These are phyloP conservation scores for Fonsecaea monophora DNA, from an alignment of 2,329 filamentous ascomycete genomes.

Conservation along the genomic window DNA sequence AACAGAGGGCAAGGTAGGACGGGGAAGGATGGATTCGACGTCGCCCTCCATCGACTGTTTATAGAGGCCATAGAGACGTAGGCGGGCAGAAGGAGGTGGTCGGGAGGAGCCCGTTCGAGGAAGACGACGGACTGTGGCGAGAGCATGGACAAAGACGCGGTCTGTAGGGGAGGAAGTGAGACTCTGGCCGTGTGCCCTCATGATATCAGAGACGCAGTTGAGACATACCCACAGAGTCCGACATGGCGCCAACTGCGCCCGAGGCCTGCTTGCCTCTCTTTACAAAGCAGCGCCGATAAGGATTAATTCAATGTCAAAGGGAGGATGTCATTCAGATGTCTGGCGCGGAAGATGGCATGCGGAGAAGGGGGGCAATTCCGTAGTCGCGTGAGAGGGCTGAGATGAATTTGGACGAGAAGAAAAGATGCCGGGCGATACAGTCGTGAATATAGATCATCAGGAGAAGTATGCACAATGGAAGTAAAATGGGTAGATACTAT, in stretches of 20 bases:
- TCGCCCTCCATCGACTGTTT: conserved; percentile 99
- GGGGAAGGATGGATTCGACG: conserved; percentile 90
- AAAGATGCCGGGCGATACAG: not conserved
- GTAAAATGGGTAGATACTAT: not conserved
- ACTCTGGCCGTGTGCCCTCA: not conserved
- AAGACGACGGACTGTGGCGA: conserved; percentile 98
- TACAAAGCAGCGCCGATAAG: not conserved
- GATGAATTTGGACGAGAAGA: not conserved
- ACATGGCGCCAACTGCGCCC: conserved; percentile 27
- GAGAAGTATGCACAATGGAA: not conserved
- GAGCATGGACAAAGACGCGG: conserved; percentile 96
- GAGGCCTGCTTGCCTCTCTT: not conserved
- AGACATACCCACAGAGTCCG: conserved; percentile 55
- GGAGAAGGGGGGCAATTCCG: conserved; percentile 21
- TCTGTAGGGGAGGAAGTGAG: conserved; percentile 61
- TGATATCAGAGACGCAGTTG: conserved; percentile 1
- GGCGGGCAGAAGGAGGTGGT: conserved; percentile 81
- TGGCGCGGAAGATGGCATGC: conserved; percentile 21
- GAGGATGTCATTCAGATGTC: conserved; percentile 23
- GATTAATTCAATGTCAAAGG: conserved; percentile 13
- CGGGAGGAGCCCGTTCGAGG: conserved; percentile 89
- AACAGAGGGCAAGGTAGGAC: conserved; percentile 61
- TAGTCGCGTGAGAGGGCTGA: conserved; percentile 15
- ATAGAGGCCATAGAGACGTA: conserved; percentile 96
- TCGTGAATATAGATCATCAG: not conserved